Evolutionary conservation across 306 rosid genomes (phyloP), one percentile per base, ranked within the genome.

Genomic region (Fragaria ananassa): DNA sequence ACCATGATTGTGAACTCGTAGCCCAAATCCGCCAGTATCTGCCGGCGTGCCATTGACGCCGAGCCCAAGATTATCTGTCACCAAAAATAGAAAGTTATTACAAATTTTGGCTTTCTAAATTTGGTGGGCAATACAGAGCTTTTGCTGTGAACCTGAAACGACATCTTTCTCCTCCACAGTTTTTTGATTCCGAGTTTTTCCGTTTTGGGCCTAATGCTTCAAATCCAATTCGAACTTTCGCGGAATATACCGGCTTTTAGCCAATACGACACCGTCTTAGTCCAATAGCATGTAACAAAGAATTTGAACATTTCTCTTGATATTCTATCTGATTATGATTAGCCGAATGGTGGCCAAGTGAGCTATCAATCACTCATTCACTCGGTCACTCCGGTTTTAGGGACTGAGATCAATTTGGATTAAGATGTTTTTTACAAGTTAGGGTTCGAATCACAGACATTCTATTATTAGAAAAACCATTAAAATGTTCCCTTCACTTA

Each of bases 21-120:
- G 70, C 98, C 98, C 97, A 95, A 89, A 77, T 92, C 97, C 53
- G 86, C 70, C 13, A 95, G 91, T 85, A 95, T 89, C 42, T 82
- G 80, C 62, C 80, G 86, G 41, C 97, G 97, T 68, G 97, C 96
- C 85, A 85, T 88, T 2, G 98, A 95, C 42, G 97, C 91, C 44
- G 97, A 95, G 25, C 97, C 97, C 83, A 95, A 78, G 49, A 92
- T 92, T 83, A 95, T 85, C 97, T 94, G 86, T 62, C 29, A 60
- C 17, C 61, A 72, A 11, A 58, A 13, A 19, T 13, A 63, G 29
- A 31, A 56, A 23, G 49, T 49, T 10, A 41, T 34, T 13, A 9
- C 56, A 64, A 12, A 3, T 19, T 18, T 47, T 12, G 9, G 19
- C 41, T 42, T 9, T 35, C 37, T 51, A 27, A 66, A 31, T 35